These are phyloP conservation scores for Sporothrix curviconia DNA, from an alignment of 2,329 filamentous ascomycete genomes.

Conservation along the genomic window DNA sequence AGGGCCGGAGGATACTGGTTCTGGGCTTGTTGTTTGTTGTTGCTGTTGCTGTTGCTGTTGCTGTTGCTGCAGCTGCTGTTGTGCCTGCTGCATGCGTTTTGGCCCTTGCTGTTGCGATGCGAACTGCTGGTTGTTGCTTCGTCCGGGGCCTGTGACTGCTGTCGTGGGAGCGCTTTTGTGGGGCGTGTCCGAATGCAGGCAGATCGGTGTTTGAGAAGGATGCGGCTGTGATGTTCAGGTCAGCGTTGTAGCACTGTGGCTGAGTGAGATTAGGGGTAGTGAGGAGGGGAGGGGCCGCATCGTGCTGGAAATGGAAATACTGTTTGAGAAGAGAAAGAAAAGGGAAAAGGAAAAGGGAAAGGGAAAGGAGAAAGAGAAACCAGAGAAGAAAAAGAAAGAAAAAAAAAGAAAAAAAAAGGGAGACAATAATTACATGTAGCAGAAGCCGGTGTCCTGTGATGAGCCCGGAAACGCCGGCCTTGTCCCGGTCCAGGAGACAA, in stretches of 20 bases:
- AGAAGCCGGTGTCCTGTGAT: too few relatives aligned
- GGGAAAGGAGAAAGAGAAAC: too few relatives aligned
- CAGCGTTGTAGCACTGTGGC: neutral
- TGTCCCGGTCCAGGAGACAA: conserved; percentile 24
- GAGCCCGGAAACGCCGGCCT: too few relatives aligned
- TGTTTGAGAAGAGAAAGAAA: too few relatives aligned
- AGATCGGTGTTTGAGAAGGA: conserved; percentile 16
- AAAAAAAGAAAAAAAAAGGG: neutral
- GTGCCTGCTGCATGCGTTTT: conserved; percentile 22
- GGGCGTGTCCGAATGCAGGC: conserved; percentile 15
- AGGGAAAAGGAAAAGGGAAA: too few relatives aligned
- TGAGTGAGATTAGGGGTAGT: neutral
- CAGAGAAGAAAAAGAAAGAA: too few relatives aligned
- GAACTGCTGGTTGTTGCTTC: conserved; percentile 12
- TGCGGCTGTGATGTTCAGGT: conserved; percentile 12
- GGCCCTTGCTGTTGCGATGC: conserved; percentile 20
- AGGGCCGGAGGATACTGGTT: conserved; percentile 19
- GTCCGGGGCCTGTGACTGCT: conserved; percentile 1
- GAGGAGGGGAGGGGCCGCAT: neutral
- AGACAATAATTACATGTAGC: conserved; percentile 5
- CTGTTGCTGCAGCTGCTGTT: conserved; percentile 18
- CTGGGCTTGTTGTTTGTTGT: conserved; percentile 24
- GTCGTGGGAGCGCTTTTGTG: neutral
- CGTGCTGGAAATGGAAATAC: too few relatives aligned
- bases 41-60: conserved; percentile 26